Percentiles rank a stretch among this genome's conserved stretches.
Conservation (phyloP, 176 grass and related monocot species). For the Hyparrhenia diplandra region DNA sequence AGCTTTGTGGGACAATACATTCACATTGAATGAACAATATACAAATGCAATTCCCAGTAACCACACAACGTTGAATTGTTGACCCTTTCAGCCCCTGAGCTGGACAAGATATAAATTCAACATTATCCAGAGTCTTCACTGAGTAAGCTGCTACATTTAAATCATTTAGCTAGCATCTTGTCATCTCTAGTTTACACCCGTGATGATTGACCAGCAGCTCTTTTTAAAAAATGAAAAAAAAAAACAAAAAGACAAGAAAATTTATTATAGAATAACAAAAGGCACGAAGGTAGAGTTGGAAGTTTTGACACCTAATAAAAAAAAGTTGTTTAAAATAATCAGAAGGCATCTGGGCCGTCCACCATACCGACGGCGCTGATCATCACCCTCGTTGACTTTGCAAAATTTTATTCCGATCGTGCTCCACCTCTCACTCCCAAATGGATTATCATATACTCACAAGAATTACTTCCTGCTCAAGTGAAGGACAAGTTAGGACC, state of each 20-base stretch:
- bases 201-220: slow-evolving; percentile 19
- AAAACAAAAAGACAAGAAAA: neutral
- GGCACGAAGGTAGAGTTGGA: neutral
- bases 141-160: neutral
- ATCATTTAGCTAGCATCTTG: neutral
- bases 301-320: neutral
- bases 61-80: slow-evolving; percentile 20
- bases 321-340: neutral
- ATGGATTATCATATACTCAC: slow-evolving; percentile 28
- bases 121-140: slow-evolving; percentile 1
- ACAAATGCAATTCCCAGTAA: neutral
- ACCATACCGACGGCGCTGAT: neutral
- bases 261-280: neutral
- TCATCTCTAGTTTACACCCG: neutral
- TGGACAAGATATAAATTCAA: slow-evolving; percentile 24
- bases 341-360: neutral
- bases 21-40: neutral
- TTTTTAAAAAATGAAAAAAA: neutral
- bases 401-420: slow-evolving; percentile 40
- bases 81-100: slow-evolving; percentile 11
- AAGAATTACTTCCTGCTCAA: slow-evolving; percentile 39
- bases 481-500: slow-evolving; percentile 36
- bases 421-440: slow-evolving; percentile 34
- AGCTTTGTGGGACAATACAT: neutral
- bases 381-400: slow-evolving; percentile 23